Percentiles rank a stretch among this genome's conserved stretches.
These are phyloP conservation scores for Ilyonectria destructans DNA, from an alignment of 2,329 filamentous ascomycete species.

Conservation along the genomic window DNA sequence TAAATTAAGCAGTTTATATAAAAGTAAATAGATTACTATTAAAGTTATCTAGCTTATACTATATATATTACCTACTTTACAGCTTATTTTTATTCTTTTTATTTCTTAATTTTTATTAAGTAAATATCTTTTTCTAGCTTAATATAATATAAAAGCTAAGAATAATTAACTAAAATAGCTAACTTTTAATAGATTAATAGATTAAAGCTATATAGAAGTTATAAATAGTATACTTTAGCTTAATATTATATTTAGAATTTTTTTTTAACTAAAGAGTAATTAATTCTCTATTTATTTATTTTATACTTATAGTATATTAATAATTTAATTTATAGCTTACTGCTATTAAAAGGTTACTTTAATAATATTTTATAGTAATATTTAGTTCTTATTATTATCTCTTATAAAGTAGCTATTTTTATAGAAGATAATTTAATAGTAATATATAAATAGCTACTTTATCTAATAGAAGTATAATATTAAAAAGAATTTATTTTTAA, in stretches of 20 bases:
- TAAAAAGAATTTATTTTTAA: slow-evolving; percentile 13
- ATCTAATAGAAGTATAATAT: slow-evolving; percentile 10
- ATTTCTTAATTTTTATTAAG: too few species aligned
- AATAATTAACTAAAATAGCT: slow-evolving; percentile 12
- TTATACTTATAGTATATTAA: slow-evolving; percentile 8
- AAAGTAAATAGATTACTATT: slow-evolving; percentile 22
- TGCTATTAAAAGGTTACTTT: slow-evolving; percentile 3
- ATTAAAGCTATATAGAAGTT: background rate
- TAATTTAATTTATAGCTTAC: slow-evolving; percentile 16
- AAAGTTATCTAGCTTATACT: slow-evolving; percentile 22
- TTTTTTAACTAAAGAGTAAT: background rate
- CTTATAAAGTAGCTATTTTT: slow-evolving; percentile 20
- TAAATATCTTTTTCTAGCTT: slow-evolving; percentile 1
- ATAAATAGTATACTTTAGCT: slow-evolving; percentile 14
- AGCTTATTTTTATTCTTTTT: too few species aligned
- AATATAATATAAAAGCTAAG: slow-evolving; percentile 25
- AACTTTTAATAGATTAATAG: background rate
- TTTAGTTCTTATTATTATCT: slow-evolving; percentile 6
- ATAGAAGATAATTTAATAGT: slow-evolving; percentile 15
- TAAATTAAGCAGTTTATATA: slow-evolving; percentile 16
- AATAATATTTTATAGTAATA: slow-evolving; percentile 22
- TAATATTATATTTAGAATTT: background rate
- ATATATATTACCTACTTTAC: slow-evolving; percentile 11
- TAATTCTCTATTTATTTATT: background rate
- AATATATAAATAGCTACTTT: slow-evolving; percentile 26